These are phyloP conservation scores for Pholiota conissans DNA, from an alignment of 768 basidiomycete species.

Conservation along the genomic window DNA sequence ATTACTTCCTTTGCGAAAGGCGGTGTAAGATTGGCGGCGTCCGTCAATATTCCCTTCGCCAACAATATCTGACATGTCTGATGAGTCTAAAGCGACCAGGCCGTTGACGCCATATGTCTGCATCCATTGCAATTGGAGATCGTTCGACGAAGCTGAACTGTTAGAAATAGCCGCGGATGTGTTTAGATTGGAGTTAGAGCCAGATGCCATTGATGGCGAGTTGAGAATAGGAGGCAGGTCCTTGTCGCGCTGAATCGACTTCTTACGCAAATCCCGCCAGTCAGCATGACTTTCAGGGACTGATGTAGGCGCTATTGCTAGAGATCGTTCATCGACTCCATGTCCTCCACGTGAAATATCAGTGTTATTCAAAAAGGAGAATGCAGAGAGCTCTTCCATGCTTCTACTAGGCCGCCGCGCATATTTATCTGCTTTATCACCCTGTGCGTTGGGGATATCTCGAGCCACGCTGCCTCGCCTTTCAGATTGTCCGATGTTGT, in stretches of 20 bases:
- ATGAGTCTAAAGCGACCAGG: conserved; percentile 23
- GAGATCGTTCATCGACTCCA: conserved; percentile 13
- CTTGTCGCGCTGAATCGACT: conserved; percentile 31
- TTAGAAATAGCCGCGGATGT: conserved; percentile 1
- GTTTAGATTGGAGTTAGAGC: neutral
- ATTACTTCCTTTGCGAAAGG: conserved; percentile 23
- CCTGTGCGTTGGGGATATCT: conserved; percentile 46
- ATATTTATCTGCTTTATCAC: conserved; percentile 45
- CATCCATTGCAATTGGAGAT: conserved; percentile 3
- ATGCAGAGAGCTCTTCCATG: conserved; percentile 43
- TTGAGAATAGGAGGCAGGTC: conserved; percentile 17
- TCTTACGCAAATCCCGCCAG: conserved; percentile 53
- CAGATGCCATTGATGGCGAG: conserved; percentile 3
- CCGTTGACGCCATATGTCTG: conserved; percentile 19
- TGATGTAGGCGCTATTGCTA: conserved; percentile 31
- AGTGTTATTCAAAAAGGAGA: conserved; percentile 14
- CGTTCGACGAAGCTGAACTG: conserved; percentile 1
- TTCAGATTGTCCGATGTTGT: conserved; percentile 13
- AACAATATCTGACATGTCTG: conserved; percentile 29
- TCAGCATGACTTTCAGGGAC: conserved; percentile 57
- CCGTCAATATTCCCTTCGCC: conserved; percentile 13
- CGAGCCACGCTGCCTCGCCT: conserved; percentile 64
- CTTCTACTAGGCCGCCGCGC: conserved; percentile 63
- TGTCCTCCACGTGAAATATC: conserved; percentile 8
- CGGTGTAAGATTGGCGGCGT: conserved; percentile 13